A percentile compares a stretch with the other conserved stretches of the same genome.
Evolutionary conservation across 441 rosid genomes (phyloP).

Genomic region (Arabidopsis hybrid): DNA sequence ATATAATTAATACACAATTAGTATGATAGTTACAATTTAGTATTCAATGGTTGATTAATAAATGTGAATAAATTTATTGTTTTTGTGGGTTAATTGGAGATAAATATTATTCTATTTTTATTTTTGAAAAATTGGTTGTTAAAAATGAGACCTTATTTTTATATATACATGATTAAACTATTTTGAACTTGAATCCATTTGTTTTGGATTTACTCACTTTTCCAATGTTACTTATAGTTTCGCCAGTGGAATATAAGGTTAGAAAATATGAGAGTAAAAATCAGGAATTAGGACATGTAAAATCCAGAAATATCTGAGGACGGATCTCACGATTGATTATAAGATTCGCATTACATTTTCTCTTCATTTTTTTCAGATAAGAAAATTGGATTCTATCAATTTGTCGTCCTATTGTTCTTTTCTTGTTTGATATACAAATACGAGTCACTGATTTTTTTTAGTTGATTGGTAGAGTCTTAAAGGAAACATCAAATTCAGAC

Average conservation of each 20-base stretch:
- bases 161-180: too few relatives aligned
- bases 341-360: neutral
- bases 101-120: too few relatives aligned
- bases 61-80: too few relatives aligned
- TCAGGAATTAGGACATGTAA: neutral
- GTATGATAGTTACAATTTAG: too few relatives aligned
- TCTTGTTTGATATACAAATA: neutral
- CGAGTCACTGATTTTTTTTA: neutral
- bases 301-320: too few relatives aligned
- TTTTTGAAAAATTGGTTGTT: too few relatives aligned
- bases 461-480: slow-evolving; percentile 3
- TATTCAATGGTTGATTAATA: too few relatives aligned
- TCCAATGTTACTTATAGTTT: neutral
- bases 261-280: neutral
- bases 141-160: too few relatives aligned
- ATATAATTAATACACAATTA: too few relatives aligned
- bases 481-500: slow-evolving; percentile 29
- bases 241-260: neutral
- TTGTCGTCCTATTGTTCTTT: neutral
- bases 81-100: too few relatives aligned
- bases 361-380: neutral
- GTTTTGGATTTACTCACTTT: neutral
- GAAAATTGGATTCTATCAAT: slow-evolving; percentile 9
- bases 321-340: too few relatives aligned
- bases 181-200: neutral